These are phyloP conservation scores for Annona cherimola DNA, from an alignment of 164 flowering plant genomes.

Conservation along the genomic window DNA sequence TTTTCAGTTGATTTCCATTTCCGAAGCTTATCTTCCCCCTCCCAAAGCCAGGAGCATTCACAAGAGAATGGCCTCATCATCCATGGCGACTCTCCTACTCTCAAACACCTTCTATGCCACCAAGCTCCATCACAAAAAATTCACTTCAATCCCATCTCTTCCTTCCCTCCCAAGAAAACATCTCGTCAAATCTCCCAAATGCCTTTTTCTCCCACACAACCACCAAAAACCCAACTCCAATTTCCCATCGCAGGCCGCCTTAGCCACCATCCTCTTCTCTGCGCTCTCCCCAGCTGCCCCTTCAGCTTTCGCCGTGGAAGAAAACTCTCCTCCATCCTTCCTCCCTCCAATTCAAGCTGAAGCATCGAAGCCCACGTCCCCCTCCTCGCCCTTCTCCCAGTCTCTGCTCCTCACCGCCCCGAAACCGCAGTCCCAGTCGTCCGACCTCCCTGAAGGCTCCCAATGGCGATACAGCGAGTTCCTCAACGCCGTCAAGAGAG, in stretches of 20 bases:
- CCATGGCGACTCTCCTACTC: conserved; percentile 31
- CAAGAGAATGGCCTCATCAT: conserved; percentile 22
- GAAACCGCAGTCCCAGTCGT: conserved; percentile 42
- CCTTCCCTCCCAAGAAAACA: conserved; percentile 51
- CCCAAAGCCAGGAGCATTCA: no score
- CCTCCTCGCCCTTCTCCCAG: conserved; percentile 53
- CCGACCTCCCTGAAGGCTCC: conserved; percentile 85
- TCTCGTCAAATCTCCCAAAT: conserved; percentile 21
- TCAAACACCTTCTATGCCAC: conserved; percentile 53
- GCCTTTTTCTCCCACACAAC: conserved; percentile 10
- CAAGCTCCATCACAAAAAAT: conserved; percentile 1
- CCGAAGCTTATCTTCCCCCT: no score
- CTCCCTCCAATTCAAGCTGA: conserved; percentile 56
- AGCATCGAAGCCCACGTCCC: conserved; percentile 28
- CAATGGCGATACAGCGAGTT: conserved; percentile 98
- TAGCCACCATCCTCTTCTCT: conserved; percentile 63
- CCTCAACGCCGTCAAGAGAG: conserved; percentile 87
- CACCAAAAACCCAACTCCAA: conserved; percentile 20
- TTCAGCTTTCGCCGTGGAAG: conserved; percentile 48
- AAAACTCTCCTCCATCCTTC: conserved; percentile 21
- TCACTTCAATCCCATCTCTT: conserved; percentile 26
- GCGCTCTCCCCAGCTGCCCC: conserved; percentile 35
- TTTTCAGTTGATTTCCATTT: no score
- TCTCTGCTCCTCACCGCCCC: conserved; percentile 61
- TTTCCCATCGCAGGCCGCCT: conserved; percentile 42